These are phyloP conservation scores for Luffa aegyptiaca DNA, from an alignment of 306 rosid genomes.

Conservation along the genomic window DNA sequence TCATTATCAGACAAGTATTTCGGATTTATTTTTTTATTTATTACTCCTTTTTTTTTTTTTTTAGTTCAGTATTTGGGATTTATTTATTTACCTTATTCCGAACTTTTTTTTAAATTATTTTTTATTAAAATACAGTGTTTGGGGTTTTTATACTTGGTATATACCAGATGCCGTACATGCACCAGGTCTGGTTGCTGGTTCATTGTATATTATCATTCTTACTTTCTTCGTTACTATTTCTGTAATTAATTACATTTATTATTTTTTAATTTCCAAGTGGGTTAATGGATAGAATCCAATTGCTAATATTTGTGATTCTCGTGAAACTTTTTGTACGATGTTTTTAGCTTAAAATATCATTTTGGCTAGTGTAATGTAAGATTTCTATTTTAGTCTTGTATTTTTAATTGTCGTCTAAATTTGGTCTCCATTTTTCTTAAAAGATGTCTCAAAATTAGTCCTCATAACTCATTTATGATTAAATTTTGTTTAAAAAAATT, in stretches of 20 bases:
- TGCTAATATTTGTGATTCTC: not conserved
- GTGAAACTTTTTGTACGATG: not conserved
- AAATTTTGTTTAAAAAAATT: no score
- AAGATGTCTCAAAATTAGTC: no score
- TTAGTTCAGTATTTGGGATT: not conserved
- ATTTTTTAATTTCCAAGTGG: not conserved
- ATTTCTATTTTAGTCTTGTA: no score
- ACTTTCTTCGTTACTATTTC: not conserved
- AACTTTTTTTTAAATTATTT: not conserved
- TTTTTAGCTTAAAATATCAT: no score
- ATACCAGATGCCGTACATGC: not conserved
- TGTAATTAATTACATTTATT: not conserved
- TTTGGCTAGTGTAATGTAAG: no score
- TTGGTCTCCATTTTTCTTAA: no score
- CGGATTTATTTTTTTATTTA: not conserved
- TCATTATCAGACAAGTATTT: not conserved
- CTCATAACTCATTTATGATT: no score
- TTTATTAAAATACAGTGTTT: not conserved
- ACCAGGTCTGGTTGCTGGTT: not conserved
- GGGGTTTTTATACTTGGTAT: not conserved
- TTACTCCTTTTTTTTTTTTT: no score
- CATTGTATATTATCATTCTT: not conserved
- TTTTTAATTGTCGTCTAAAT: no score
- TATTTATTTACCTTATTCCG: no score
- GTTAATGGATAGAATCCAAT: not conserved